Evolutionary conservation across 371 early-diverging fungal genomes (phyloP), one percentile per base, ranked within the genome.

Genomic region (Zychaea mexicana): DNA sequence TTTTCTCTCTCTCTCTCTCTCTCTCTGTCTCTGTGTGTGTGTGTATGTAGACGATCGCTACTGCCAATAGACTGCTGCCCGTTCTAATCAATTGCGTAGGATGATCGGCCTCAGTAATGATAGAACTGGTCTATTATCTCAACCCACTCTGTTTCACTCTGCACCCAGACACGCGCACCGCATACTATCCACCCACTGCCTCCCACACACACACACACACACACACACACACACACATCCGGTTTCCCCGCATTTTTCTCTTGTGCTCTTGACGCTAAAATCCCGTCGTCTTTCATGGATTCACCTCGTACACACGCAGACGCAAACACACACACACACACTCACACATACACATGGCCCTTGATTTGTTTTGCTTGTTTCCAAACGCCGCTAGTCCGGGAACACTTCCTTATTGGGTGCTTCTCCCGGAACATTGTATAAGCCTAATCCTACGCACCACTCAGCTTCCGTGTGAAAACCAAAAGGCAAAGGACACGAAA

Each of bases 341-440:
- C n/a, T n/a, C n/a, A n/a, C n/a, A n/a, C n/a, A n/a, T n/a, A n/a
- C n/a, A n/a, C n/a, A n/a, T n/a, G n/a, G n/a, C n/a, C n/a, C n/a
- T n/a, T n/a, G n/a, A n/a, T n/a, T n/a, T n/a, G n/a, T n/a, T n/a
- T n/a, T n/a, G n/a, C n/a, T n/a, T n/a, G n/a, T n/a, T 36, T 36
- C 38, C 38, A 13, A 49, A 24, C 0, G 13, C 49, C 49, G 49
- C 22, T 49, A 49, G 49, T n/a, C 54, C 62, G 62, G 62, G 53
- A 53, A 49, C 56, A 38, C 45, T 62, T 26, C 55, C 55, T 54
- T 45, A 54, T 62, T 53, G 62, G 62, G 62, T 31, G 38, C 62
- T 62, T 55, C 62, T 62, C 56, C 62, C 62, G 62, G 55, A 28
- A 55, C 17, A 36, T 54, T 55, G 31, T 21, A 62, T 33, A 54